Evolutionary conservation across 2,329 filamentous ascomycete species (phyloP).

Genomic region (Microdochium nivale): DNA sequence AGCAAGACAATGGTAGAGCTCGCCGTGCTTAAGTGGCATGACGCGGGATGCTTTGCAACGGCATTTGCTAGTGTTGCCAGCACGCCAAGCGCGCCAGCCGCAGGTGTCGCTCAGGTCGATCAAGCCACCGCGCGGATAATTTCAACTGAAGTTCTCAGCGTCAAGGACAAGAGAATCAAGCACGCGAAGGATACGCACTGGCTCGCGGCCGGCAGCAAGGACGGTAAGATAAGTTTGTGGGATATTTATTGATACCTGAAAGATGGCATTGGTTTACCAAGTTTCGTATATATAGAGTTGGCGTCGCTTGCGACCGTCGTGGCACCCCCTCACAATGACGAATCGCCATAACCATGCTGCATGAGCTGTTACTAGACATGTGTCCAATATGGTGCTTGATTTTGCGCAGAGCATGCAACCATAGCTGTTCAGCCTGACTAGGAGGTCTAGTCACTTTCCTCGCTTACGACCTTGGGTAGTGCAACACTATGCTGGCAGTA

Average conservation of each 20-base stretch:
- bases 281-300: too few relatives aligned
- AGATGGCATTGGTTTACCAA: too few relatives aligned
- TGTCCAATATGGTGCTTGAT: too few relatives aligned
- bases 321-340: too few relatives aligned
- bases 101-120: neutral
- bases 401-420: too few relatives aligned
- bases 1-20: conserved; percentile 74
- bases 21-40: conserved; percentile 91
- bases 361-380: too few relatives aligned
- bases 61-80: conserved; percentile 52
- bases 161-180: conserved; percentile 54
- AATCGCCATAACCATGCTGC: too few relatives aligned
- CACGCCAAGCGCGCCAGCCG: neutral
- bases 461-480: too few relatives aligned
- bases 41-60: conserved; percentile 74
- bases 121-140: conserved; percentile 2
- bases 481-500: too few relatives aligned
- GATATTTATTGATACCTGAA: conserved; percentile 62
- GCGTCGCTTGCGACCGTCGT: too few relatives aligned
- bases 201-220: conserved; percentile 85
- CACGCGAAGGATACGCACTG: conserved; percentile 71
- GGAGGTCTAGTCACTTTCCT: too few relatives aligned
- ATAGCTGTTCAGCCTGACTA: too few relatives aligned
- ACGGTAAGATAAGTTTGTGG: conserved; percentile 93
- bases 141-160: conserved; percentile 22